Conservation (phyloP, 352 stramenopile species). For the Pythium monospermum region DNA sequence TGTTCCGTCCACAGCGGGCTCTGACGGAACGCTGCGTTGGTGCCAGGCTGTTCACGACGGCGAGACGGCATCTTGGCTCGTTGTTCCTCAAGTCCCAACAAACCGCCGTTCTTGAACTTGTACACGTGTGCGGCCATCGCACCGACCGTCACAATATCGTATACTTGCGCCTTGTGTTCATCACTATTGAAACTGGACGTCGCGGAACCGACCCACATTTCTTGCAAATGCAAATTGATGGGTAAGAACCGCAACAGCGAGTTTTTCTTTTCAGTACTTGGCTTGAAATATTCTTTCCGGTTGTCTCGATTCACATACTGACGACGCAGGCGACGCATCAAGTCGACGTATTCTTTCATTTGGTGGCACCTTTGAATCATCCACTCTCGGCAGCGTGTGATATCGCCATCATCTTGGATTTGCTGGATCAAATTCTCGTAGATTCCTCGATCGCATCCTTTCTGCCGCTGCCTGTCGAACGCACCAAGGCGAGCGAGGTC, state of each 20-base stretch:
- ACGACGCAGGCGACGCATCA: conserved; percentile 55
- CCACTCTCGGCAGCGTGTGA: conserved; percentile 81
- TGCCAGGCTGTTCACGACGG: conserved; percentile 41
- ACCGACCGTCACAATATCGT: conserved; percentile 83
- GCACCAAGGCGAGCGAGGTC: conserved; percentile 73
- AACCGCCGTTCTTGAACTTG: conserved; percentile 86
- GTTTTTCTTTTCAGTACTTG: conserved; percentile 85
- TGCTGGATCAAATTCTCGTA: conserved; percentile 88
- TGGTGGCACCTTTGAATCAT: conserved; percentile 62
- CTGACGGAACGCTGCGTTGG: conserved; percentile 45
- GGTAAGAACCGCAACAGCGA: conserved; percentile 68
- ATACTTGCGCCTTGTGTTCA: conserved; percentile 43
- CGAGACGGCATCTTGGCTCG: conserved; percentile 65
- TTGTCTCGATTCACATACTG: conserved; percentile 65
- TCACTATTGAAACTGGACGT: conserved; percentile 16
- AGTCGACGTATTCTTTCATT: conserved; percentile 68
- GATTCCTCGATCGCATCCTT: conserved; percentile 73
- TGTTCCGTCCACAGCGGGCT: conserved; percentile 77
- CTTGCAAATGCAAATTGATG: conserved; percentile 82
- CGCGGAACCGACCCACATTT: conserved; percentile 79
- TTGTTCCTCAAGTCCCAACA: conserved; percentile 70
- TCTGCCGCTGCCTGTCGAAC: conserved; percentile 71
- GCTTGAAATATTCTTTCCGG: conserved; percentile 83
- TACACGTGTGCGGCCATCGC: conserved; percentile 85
- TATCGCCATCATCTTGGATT: conserved; percentile 82